These are phyloP conservation scores for Striga hermonthica DNA, from an alignment of 305 asterid genomes.

Conservation along the genomic window DNA sequence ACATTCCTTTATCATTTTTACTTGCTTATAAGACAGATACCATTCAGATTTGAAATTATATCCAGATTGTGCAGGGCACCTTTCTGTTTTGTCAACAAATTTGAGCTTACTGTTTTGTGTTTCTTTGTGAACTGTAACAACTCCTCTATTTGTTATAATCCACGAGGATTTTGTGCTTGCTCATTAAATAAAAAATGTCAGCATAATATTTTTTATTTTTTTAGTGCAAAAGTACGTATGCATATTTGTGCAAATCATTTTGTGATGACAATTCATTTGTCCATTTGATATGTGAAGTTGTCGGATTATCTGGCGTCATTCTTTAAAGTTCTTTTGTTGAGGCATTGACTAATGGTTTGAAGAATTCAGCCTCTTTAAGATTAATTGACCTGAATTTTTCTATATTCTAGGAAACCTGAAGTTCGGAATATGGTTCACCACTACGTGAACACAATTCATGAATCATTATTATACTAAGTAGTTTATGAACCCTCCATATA, in stretches of 20 bases:
- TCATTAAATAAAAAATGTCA: background rate
- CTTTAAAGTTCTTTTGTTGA: background rate
- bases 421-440: no score
- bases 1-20: background rate
- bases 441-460: no score
- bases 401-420: no score
- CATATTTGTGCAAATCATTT: background rate
- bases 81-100: conserved; percentile 4
- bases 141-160: background rate
- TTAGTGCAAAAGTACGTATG: background rate
- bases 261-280: background rate
- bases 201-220: background rate
- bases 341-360: conserved; percentile 2
- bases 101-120: background rate
- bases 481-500: no score
- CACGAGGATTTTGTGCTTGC: background rate
- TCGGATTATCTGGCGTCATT: background rate
- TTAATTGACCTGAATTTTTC: background rate
- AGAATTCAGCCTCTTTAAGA: background rate
- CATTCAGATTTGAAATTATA: conserved; percentile 19
- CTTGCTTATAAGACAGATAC: conserved; percentile 18
- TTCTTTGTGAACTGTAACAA: conserved; percentile 16
- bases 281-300: background rate
- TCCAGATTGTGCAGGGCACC: conserved; percentile 20
- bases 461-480: no score